These are phyloP conservation scores for Mucor circinelloides DNA, from an alignment of 371 early-diverging fungal species.

Conservation along the genomic window DNA sequence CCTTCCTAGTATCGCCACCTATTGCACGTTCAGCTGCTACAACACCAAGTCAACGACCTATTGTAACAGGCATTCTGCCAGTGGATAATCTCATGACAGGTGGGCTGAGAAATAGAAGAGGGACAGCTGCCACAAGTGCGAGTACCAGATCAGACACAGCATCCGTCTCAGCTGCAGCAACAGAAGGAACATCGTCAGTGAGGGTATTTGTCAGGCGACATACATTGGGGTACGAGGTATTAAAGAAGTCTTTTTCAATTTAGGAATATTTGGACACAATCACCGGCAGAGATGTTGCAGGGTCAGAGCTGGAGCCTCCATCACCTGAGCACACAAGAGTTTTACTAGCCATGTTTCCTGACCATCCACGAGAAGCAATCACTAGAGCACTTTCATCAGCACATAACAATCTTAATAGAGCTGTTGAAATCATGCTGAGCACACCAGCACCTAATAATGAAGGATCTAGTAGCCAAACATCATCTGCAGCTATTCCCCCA, in stretches of 20 bases:
- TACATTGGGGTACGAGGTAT: neutral
- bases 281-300: constrained; percentile 47
- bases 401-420: constrained; percentile 58
- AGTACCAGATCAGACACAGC: constrained; percentile 6
- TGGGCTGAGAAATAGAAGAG: constrained; percentile 36
- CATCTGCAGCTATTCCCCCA: neutral
- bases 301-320: constrained; percentile 42
- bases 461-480: constrained; percentile 4
- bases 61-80: constrained; percentile 21
- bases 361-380: constrained; percentile 57
- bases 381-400: constrained; percentile 56
- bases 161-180: constrained; percentile 3
- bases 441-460: constrained; percentile 35
- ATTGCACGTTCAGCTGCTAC: constrained; percentile 53
- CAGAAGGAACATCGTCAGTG: constrained; percentile 24
- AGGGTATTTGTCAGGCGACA: too few relatives aligned
- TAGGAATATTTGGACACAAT: constrained; percentile 62
- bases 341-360: constrained; percentile 60
- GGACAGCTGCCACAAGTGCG: neutral
- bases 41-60: constrained; percentile 41
- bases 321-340: constrained; percentile 54
- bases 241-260: neutral
- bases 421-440: constrained; percentile 57
- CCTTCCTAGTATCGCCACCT: constrained; percentile 49
- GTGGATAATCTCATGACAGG: constrained; percentile 38